Evolutionary conservation across 2,329 filamentous ascomycete species (phyloP).

Genomic region (Chalara sp.): DNA sequence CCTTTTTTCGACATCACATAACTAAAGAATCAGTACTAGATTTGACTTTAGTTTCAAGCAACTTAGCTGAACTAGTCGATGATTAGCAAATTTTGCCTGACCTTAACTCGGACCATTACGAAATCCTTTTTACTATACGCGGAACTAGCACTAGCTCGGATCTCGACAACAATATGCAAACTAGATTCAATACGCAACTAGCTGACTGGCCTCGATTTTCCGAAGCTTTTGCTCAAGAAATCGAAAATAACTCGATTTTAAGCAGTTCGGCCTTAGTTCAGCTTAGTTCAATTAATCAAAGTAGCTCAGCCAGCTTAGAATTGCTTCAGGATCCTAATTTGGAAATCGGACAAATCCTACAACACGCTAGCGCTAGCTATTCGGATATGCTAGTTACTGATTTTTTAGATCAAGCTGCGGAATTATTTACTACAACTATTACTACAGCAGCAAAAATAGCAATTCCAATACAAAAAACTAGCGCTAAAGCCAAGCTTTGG

Average conservation of each 20-base stretch:
- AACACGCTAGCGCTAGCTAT: no score
- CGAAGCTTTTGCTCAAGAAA: no score
- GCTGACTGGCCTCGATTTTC: not conserved
- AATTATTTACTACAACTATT: not conserved
- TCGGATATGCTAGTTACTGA: not conserved
- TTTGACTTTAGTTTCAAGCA: not conserved
- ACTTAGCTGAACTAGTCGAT: not conserved
- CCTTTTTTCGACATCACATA: not conserved
- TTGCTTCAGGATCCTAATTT: no score
- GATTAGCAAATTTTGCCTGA: not conserved
- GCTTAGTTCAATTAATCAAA: no score
- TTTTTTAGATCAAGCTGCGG: not conserved
- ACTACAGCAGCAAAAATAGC: not conserved
- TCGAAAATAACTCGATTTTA: no score
- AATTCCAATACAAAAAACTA: not conserved
- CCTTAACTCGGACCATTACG: not conserved
- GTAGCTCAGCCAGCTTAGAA: no score
- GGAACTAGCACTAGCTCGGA: not conserved
- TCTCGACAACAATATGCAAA: not conserved
- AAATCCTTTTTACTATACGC: not conserved
- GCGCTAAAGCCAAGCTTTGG: not conserved
- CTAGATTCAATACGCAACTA: not conserved
- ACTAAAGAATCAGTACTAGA: not conserved
- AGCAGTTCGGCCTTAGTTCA: no score
- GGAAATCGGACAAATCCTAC: no score